Base-by-base conservation (phyloP, 192 early-diverging fungal species). In the Mortierella claussenii region DNA sequence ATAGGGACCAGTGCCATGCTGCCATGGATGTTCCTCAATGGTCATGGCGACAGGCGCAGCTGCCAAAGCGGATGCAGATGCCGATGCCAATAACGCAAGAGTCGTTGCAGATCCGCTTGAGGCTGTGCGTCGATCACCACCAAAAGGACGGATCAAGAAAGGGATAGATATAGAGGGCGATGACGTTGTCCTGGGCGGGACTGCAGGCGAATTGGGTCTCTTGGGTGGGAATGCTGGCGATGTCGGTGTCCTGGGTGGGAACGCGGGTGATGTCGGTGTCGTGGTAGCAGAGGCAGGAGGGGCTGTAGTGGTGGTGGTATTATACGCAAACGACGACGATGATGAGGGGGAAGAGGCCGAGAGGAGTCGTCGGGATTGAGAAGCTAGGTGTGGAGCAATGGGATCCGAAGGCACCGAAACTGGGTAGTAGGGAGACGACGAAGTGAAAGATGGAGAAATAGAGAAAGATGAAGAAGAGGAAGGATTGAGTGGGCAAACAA, bases 401-500 rank as follows among this genome's bases (percentile, higher is more conserved):
- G 37, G 37, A 13, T 40, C 37, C 37, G 37, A n/a, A n/a, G n/a
- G n/a, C n/a, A n/a, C n/a, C n/a, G n/a, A 47, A 47, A 21, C 6
- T 20, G 9, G 15, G 45, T 20, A 5, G 45, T 5, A 6, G 45
- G 45, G 5, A 5, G 45, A 8, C 10, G 49, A 23, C 23, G 49
- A 8, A 51, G 49, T 51, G 27, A 26, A 23, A 31, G 43, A 43
- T 4, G 42, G 33, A 40, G 56, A 21, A 6, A 11, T 66, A 10
- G 36, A 50, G n/a, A 47, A 47, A 47, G 45, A 47, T 9, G 48
- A 50, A 23, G 48, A 28, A n/a, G 52, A 34, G 32, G 7, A 9
- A 8, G 52, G 52, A 31, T 34, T 4, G 52, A 34, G 31, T n/a
- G 52, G 28, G 52, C 7, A 33, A 31, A 27, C 3, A 26, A 3